A percentile compares a stretch with the other conserved stretches of the same genome.
Evolutionary conservation across 2,329 filamentous ascomycete genomes (phyloP).

Genomic region (Akanthomyces lecanii): DNA sequence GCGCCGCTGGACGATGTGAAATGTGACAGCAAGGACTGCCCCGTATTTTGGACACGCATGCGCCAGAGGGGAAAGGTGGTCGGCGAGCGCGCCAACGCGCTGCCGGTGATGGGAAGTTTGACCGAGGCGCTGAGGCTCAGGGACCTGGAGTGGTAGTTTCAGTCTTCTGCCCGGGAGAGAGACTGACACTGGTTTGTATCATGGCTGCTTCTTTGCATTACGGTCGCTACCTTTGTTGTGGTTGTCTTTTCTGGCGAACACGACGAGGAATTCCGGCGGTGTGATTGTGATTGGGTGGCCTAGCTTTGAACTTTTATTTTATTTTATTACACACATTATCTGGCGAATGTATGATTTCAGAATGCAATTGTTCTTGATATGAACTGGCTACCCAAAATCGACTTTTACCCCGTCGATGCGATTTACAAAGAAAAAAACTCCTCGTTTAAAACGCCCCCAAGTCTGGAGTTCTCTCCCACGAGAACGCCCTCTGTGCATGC

Average conservation of each 20-base stretch:
- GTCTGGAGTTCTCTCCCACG: background rate
- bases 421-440: background rate
- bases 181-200: background rate
- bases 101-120: constrained; percentile 32
- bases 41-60: constrained; percentile 78
- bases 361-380: background rate
- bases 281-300: background rate
- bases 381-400: too few species aligned
- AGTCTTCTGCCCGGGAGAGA: background rate
- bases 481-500: background rate
- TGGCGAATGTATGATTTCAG: too few species aligned
- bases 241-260: background rate
- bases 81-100: constrained; percentile 32
- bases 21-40: constrained; percentile 89
- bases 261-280: background rate
- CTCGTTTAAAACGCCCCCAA: background rate
- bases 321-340: too few species aligned
- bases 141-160: constrained; percentile 34
- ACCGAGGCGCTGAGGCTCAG: constrained; percentile 25
- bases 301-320: background rate
- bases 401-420: too few species aligned
- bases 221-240: background rate
- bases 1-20: constrained; percentile 70
- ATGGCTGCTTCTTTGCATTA: too few species aligned
- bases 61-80: constrained; percentile 53